Conservation (phyloP, 768 basidiomycete species). For the Paxillus rubicundulus region DNA sequence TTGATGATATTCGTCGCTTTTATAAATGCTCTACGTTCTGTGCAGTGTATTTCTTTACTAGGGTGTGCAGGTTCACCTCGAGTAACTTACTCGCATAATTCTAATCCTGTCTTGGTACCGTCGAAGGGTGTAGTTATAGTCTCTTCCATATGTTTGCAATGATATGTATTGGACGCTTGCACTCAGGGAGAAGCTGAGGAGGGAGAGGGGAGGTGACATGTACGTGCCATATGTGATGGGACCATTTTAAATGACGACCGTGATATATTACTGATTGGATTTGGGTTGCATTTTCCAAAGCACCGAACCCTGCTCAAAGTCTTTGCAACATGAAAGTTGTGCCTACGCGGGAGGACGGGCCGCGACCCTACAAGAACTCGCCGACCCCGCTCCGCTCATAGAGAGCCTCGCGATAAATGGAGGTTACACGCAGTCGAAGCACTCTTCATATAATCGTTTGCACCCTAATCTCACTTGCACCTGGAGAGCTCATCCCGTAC, state of each 20-base stretch:
- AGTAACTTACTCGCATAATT: conserved; percentile 34
- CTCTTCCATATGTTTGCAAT: conserved; percentile 9
- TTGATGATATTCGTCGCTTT: conserved; percentile 4
- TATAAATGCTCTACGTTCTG: conserved; percentile 18
- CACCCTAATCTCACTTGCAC: not conserved
- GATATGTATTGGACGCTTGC: conserved; percentile 9
- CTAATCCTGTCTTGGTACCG: conserved; percentile 19
- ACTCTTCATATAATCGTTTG: not conserved
- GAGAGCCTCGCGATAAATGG: no score
- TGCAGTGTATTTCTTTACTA: conserved; percentile 24
- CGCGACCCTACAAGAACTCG: no score
- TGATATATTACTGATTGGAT: no score
- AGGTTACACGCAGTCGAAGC: not conserved
- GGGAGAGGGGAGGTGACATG: no score
- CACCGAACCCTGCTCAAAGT: no score
- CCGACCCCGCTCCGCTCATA: no score
- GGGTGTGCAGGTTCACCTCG: conserved; percentile 28
- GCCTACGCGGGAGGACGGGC: no score
- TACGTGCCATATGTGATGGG: no score
- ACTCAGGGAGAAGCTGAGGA: not conserved
- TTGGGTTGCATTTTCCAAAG: no score
- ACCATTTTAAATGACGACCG: no score
- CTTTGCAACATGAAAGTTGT: no score
- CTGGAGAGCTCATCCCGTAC: no score
- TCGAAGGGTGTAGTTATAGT: conserved; percentile 11